Base-by-base conservation (phyloP, 805 yeast genomes). In the Metschnikowia hibisci region DNA sequence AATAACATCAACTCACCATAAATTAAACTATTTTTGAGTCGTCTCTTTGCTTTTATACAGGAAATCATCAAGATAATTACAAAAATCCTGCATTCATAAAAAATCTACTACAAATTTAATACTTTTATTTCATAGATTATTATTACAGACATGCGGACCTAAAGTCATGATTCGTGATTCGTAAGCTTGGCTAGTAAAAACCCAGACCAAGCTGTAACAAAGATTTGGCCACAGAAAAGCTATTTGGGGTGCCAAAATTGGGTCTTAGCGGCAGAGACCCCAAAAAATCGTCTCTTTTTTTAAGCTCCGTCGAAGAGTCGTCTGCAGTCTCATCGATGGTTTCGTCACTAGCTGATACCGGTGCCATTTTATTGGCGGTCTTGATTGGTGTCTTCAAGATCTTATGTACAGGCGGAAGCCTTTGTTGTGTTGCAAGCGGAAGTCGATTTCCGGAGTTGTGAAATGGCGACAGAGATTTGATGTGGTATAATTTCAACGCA, bases 361-460 rank as follows among this genome's bases (percentile, higher is more conserved):
- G 37, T 46, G 47, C 30, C 55, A 44, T 55, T 7, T 62, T 48
- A 41, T 50, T 54, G 12, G 67, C 56, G 29, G 56, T 55, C 47
- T 66, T 70, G 42, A 70, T 66, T 27, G 76, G 76, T 2, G 76
- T 70, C 43, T 67, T 66, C 51, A 70, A 61, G 42, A 70, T 70
- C 50, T 67, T 70, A 51, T 65, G 67, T 44, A 70, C 71, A 11
- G 74, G 60, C 22, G 76, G 76, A 28, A 51, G 56, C 32, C 53
- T 20, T 20, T 20, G 45, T 33, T 46, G 46, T 8, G 42, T 32
- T 10, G 46, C 26, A 33, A 50, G 48, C 7, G 54, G 55, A 13
- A 47, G 51, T 32, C 29, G 39, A 37, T 12, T 46, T 31, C 41
- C 23, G 25, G 25, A 43, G 44, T 51, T 53, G 55, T 66, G 64